Evolutionary conservation across 257 asterid genomes (phyloP).

Genomic region (Solanum pinnatisectum): DNA sequence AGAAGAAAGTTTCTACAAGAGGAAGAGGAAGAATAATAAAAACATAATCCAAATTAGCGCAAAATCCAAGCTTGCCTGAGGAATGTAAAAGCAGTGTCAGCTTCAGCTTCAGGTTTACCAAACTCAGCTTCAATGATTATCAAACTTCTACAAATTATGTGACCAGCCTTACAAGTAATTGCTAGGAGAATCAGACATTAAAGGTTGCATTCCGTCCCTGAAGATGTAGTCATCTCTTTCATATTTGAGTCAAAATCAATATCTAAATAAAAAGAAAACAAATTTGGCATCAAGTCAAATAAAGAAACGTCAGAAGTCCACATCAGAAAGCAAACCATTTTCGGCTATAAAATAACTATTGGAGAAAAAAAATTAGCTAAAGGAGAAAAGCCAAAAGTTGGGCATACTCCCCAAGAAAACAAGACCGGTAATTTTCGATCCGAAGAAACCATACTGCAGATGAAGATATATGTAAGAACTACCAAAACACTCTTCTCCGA

Average conservation of each 20-base stretch:
- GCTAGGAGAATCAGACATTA: constrained; percentile 4
- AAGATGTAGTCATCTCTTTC: constrained; percentile 6
- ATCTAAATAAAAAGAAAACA: neutral
- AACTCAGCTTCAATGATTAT: too few species aligned
- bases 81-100: too few species aligned
- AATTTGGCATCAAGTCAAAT: neutral
- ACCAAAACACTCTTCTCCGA: neutral
- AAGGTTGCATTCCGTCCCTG: neutral
- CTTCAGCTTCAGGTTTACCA: too few species aligned
- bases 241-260: neutral
- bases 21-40: too few species aligned
- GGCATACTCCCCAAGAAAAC: neutral
- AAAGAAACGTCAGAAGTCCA: neutral
- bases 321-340: neutral
- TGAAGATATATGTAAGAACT: neutral
- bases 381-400: neutral
- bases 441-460: neutral
- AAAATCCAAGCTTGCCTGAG: too few species aligned
- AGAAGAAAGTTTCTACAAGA: too few species aligned
- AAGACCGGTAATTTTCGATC: neutral
- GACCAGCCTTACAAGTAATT: constrained; percentile 46
- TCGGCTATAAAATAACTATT: neutral
- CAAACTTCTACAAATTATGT: constrained; percentile 45
- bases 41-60: too few species aligned
- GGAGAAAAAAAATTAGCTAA: neutral